phyloP scores from a whole-genome alignment of 75 land plant genomes.

The Isoetes taiwanensis region DNA sequence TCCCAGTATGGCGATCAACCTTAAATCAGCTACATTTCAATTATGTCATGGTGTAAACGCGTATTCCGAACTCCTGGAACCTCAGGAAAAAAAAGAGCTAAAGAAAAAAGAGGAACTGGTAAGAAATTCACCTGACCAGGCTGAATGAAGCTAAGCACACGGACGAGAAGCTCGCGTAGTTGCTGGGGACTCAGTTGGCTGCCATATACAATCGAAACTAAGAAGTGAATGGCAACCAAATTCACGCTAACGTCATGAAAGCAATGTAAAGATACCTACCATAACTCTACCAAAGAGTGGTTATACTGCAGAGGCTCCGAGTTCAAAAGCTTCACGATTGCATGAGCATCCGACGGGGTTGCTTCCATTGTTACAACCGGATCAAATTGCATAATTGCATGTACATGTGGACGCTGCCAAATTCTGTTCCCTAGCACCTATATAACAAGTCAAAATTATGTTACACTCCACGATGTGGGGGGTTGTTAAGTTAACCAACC shows the following conservation, averaged over 20 bases:
- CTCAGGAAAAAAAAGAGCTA: too few relatives aligned
- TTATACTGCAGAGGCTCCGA: background rate
- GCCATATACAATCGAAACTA: background rate
- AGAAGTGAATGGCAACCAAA: background rate
- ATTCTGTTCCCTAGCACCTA: too few relatives aligned
- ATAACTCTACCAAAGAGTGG: background rate
- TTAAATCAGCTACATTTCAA: background rate
- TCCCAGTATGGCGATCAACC: too few relatives aligned
- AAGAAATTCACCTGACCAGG: background rate
- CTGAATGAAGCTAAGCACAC: conserved; percentile 7
- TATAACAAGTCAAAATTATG: too few relatives aligned
- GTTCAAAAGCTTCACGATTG: conserved; percentile 1
- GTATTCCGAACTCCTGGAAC: too few relatives aligned
- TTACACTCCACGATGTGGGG: too few relatives aligned
- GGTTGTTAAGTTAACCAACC: too few relatives aligned
- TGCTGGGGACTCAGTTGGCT: conserved; percentile 15
- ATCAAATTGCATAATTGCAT: too few relatives aligned
- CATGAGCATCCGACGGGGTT: background rate
- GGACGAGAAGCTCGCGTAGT: conserved; percentile 10
- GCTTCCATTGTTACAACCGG: too few relatives aligned
- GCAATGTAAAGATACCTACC: background rate
- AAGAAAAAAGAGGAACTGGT: too few relatives aligned
- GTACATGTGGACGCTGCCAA: too few relatives aligned
- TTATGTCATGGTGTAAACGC: background rate
- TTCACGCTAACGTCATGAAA: too few relatives aligned